These are phyloP conservation scores for Lachancea cidri DNA, from an alignment of 805 yeast species.

Conservation along the genomic window DNA sequence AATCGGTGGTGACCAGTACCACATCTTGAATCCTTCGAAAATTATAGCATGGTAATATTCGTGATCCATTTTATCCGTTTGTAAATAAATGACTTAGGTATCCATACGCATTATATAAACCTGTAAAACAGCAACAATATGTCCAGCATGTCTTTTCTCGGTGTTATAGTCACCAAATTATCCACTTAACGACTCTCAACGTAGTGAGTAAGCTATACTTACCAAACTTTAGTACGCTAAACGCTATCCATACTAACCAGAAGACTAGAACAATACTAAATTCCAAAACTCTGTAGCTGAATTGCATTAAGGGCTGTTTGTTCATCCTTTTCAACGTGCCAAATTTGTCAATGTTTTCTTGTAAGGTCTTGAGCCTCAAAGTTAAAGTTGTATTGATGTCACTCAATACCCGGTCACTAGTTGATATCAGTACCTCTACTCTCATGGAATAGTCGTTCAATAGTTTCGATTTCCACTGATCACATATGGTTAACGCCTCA, in stretches of 20 bases:
- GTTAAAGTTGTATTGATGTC: conserved; percentile 70
- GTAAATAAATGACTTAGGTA: no score
- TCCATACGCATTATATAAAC: no score
- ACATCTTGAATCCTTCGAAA: conserved; percentile 6
- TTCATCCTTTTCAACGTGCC: conserved; percentile 23
- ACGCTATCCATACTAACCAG: conserved; percentile 30
- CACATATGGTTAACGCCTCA: conserved; percentile 26
- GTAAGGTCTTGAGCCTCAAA: conserved; percentile 43
- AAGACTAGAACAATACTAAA: conserved; percentile 23
- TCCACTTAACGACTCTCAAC: conserved; percentile 19
- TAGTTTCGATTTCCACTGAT: conserved; percentile 29
- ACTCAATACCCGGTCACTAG: conserved; percentile 64
- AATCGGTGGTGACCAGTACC: conserved; percentile 15
- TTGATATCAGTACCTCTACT: conserved; percentile 56
- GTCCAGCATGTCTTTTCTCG: no score
- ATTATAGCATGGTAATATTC: no score
- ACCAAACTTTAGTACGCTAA: conserved; percentile 18
- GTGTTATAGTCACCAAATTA: conserved; percentile 20
- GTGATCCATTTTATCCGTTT: background rate
- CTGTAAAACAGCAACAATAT: no score
- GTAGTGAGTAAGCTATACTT: conserved; percentile 14
- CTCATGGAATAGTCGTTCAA: conserved; percentile 41
- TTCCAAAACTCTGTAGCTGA: conserved; percentile 26
- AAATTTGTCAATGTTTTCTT: conserved; percentile 30
- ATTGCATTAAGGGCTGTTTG: conserved; percentile 18